Conservation (phyloP, 495 filamentous ascomycete genomes). For the Aspergillus incahuasiensis region DNA sequence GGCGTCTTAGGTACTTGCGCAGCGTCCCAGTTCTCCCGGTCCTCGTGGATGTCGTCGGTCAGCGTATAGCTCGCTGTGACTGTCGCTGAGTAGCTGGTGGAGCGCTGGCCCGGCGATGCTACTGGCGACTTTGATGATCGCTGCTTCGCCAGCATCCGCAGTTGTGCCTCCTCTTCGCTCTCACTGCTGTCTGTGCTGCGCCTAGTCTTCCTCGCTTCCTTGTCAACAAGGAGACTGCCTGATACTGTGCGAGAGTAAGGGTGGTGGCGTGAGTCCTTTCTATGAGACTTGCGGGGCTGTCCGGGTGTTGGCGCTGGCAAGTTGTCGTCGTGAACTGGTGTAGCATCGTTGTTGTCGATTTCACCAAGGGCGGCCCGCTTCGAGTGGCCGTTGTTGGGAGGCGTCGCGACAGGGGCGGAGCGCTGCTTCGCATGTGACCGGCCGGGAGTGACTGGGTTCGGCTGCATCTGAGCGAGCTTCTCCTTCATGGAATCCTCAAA, state of each 20-base stretch:
- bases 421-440: slow-evolving; percentile 54
- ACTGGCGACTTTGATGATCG: slow-evolving; percentile 51
- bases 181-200: slow-evolving; percentile 51
- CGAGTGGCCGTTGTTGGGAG: slow-evolving; percentile 68
- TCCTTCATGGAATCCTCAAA: slow-evolving; percentile 79
- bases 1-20: slow-evolving; percentile 59
- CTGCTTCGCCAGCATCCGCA: slow-evolving; percentile 63
- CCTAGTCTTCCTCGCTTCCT: slow-evolving; percentile 22
- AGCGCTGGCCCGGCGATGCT: slow-evolving; percentile 42
- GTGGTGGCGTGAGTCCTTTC: slow-evolving; percentile 54
- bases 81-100: slow-evolving; percentile 46
- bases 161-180: slow-evolving; percentile 72
- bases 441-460: slow-evolving; percentile 72
- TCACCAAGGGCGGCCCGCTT: slow-evolving; percentile 84
- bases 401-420: slow-evolving; percentile 63
- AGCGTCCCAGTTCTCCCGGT: slow-evolving; percentile 45
- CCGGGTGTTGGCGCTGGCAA: slow-evolving; percentile 93
- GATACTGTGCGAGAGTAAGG: slow-evolving; percentile 48
- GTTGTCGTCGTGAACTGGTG: slow-evolving; percentile 65
- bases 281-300: slow-evolving; percentile 84
- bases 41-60: slow-evolving; percentile 40
- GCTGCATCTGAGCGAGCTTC: slow-evolving; percentile 49
- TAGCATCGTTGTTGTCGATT: slow-evolving; percentile 71
- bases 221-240: slow-evolving; percentile 35
- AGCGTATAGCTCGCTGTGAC: slow-evolving; percentile 43